Conservation (phyloP, 192 early-diverging fungal species). For the Gonapodya sp. region DNA sequence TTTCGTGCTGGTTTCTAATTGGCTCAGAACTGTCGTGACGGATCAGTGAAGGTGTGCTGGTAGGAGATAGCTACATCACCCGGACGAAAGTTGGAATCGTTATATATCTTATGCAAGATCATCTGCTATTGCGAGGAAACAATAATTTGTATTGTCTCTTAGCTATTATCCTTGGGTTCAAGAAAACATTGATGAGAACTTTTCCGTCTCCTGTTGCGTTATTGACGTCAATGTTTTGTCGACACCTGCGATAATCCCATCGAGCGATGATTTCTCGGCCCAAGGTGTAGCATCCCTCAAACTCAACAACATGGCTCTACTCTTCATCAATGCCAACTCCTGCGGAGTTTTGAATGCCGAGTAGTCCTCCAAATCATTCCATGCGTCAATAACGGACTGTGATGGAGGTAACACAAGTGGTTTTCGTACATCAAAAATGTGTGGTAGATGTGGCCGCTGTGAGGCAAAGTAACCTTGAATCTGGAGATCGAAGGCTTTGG, state of each 20-base stretch:
- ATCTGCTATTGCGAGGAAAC: background rate
- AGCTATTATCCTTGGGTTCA: background rate
- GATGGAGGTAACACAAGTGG: slow-evolving; percentile 3
- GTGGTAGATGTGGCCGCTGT: slow-evolving; percentile 1
- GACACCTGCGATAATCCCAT: background rate
- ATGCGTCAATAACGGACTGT: background rate
- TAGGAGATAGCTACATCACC: background rate
- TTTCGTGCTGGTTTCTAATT: background rate
- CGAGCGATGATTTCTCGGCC: background rate
- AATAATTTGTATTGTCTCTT: background rate
- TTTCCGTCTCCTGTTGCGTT: background rate
- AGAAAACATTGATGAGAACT: background rate
- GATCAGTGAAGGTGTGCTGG: slow-evolving; percentile 1
- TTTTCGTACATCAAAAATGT: background rate
- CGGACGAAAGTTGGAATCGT: background rate
- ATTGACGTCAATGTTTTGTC: background rate
- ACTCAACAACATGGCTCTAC: slow-evolving; percentile 4
- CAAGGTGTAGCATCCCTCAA: background rate
- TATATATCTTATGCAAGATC: background rate
- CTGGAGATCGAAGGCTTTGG: slow-evolving; percentile 1
- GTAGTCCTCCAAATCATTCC: background rate
- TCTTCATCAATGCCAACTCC: slow-evolving; percentile 1
- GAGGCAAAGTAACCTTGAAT: background rate
- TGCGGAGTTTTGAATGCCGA: background rate
- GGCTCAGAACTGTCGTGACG: background rate